These are phyloP conservation scores for Pythium graminicola DNA, from an alignment of 352 stramenopile species.

Conservation along the genomic window DNA sequence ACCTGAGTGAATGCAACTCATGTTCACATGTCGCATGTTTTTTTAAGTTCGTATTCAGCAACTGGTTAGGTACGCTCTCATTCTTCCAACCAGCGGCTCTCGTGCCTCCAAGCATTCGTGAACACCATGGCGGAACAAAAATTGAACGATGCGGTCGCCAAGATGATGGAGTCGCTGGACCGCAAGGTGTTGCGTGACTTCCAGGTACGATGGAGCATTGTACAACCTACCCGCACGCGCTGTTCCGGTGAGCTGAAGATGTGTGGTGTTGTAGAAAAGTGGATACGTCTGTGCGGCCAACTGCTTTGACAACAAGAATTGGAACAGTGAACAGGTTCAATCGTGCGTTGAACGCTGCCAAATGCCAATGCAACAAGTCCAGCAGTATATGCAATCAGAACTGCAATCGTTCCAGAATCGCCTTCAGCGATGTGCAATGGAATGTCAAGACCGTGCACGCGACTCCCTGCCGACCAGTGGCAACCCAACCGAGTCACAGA, in stretches of 20 bases:
- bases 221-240: background rate
- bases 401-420: constrained; percentile 82
- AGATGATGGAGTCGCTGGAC: constrained; percentile 83
- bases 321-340: constrained; percentile 70
- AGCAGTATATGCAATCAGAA: constrained; percentile 79
- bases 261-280: constrained; percentile 40
- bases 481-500: constrained; percentile 63
- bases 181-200: constrained; percentile 63
- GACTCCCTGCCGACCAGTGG: constrained; percentile 53
- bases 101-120: background rate
- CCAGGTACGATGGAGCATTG: constrained; percentile 32
- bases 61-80: constrained; percentile 7
- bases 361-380: constrained; percentile 76
- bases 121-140: constrained; percentile 65
- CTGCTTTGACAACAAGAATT: constrained; percentile 82
- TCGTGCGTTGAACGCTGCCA: constrained; percentile 82
- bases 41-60: constrained; percentile 3
- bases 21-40: constrained; percentile 3
- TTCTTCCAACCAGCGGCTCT: constrained; percentile 12
- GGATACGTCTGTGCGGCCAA: constrained; percentile 83
- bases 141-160: constrained; percentile 75
- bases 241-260: background rate
- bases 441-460: constrained; percentile 80
- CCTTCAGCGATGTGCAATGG: constrained; percentile 78
- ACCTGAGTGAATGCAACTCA: background rate